A percentile compares a stretch with the other conserved stretches of the same genome.
These are phyloP conservation scores for Colletotrichum spinosum DNA, from an alignment of 2,329 filamentous ascomycete species.

Conservation along the genomic window DNA sequence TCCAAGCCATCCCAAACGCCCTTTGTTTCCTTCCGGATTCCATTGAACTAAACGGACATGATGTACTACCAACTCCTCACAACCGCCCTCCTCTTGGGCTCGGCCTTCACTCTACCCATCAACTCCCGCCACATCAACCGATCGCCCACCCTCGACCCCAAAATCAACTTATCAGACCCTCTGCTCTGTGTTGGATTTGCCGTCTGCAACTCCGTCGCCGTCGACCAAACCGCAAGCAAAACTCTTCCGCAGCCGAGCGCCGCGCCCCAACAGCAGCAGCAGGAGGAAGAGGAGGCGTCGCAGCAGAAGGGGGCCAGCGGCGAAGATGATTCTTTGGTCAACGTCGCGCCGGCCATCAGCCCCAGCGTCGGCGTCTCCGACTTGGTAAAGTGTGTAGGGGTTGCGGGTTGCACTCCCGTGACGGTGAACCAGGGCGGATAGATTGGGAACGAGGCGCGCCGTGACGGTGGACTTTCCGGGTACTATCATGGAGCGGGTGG, in stretches of 20 bases:
- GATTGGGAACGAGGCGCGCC: no score
- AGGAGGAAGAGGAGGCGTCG: not conserved
- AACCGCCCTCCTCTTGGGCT: not conserved
- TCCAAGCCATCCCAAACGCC: not conserved
- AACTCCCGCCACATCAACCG: not conserved
- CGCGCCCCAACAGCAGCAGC: not conserved
- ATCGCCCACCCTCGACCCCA: not conserved
- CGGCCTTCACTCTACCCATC: not conserved
- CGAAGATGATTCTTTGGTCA: not conserved
- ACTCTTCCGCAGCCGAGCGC: not conserved
- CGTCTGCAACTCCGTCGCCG: constrained; percentile 2
- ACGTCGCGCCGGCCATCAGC: not conserved
- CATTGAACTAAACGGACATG: no score
- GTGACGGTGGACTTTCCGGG: no score
- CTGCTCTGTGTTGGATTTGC: constrained; percentile 1
- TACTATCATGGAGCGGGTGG: no score
- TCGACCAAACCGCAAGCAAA: not conserved
- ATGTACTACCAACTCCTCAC: not conserved
- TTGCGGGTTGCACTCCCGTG: constrained; percentile 4
- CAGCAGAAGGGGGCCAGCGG: not conserved
- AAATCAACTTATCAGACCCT: not conserved
- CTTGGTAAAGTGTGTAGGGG: not conserved
- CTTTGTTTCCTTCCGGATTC: not conserved
- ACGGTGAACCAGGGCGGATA: not conserved
- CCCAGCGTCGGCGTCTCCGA: not conserved